Conservation (phyloP, 495 filamentous ascomycete genomes). For the Aspergillus haitiensis region DNA sequence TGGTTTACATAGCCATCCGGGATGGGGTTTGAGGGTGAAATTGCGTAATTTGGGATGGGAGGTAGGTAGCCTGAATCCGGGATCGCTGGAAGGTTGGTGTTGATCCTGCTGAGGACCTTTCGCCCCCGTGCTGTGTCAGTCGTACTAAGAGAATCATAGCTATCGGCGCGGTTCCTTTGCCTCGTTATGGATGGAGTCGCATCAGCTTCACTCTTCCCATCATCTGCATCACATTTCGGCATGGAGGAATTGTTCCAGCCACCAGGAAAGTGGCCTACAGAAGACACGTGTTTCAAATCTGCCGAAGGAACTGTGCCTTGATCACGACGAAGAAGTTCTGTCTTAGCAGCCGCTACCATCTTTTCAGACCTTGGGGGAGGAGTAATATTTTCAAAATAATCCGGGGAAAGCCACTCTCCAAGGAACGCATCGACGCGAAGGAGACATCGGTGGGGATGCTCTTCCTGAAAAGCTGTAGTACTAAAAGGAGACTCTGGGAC, state of each 20-base stretch:
- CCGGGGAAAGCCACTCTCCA: slow-evolving; percentile 91
- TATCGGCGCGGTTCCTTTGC: slow-evolving; percentile 37
- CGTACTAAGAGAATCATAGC: slow-evolving; percentile 29
- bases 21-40: slow-evolving; percentile 76
- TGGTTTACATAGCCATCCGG: slow-evolving; percentile 86
- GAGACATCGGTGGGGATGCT: slow-evolving; percentile 27
- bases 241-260: slow-evolving; percentile 54
- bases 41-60: slow-evolving; percentile 78
- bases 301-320: slow-evolving; percentile 43
- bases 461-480: slow-evolving; percentile 14
- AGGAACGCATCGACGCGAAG: slow-evolving; percentile 88
- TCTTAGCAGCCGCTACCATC: slow-evolving; percentile 86
- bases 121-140: slow-evolving; percentile 19
- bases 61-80: slow-evolving; percentile 59
- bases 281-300: slow-evolving; percentile 28
- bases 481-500: slow-evolving; percentile 6
- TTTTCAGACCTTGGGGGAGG: slow-evolving; percentile 81
- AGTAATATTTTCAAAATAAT: slow-evolving; percentile 90
- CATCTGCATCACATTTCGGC: slow-evolving; percentile 26
- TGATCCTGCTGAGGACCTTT: slow-evolving; percentile 28
- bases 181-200: slow-evolving; percentile 20
- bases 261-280: slow-evolving; percentile 57
- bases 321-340: slow-evolving; percentile 71
- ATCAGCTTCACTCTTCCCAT: slow-evolving; percentile 28
- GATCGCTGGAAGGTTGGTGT: slow-evolving; percentile 35